Evolutionary conservation across 495 filamentous ascomycete species (phyloP).

Genomic region (Podospora comata): DNA sequence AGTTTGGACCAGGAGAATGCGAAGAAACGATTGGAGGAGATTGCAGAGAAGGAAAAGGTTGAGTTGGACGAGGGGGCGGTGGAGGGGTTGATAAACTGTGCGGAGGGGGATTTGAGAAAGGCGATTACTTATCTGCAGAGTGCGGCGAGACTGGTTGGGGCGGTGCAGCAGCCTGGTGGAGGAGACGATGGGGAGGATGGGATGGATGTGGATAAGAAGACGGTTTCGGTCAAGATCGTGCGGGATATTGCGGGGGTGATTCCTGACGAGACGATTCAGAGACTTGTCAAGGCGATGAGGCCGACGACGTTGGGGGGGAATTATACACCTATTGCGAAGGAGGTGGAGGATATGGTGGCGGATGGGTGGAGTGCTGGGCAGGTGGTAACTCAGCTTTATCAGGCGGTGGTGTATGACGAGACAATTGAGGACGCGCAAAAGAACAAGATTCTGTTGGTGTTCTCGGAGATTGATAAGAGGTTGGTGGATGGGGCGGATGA

Average conservation of each 20-base stretch:
- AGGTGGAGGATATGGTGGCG: conserved; percentile 85
- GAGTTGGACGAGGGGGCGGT: conserved; percentile 71
- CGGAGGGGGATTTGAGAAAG: conserved; percentile 90
- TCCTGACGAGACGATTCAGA: conserved; percentile 67
- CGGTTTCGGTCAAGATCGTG: conserved; percentile 72
- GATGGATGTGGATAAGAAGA: conserved; percentile 55
- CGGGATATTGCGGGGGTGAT: conserved; percentile 97
- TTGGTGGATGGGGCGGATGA: conserved; percentile 98
- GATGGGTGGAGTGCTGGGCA: conserved; percentile 99
- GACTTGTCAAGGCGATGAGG: conserved; percentile 72
- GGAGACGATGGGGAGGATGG: conserved; percentile 44
- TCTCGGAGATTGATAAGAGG: conserved; percentile 91
- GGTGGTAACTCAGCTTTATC: conserved; percentile 78
- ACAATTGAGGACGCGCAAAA: conserved; percentile 78
- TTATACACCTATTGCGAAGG: conserved; percentile 70
- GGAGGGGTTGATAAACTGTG: conserved; percentile 78
- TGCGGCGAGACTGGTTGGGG: conserved; percentile 75
- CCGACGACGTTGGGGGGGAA: conserved; percentile 60
- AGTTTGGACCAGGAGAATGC: conserved; percentile 81
- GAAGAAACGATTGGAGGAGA: conserved; percentile 68
- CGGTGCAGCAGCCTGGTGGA: conserved; percentile 33
- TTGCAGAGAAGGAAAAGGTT: conserved; percentile 74
- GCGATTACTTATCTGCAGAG: conserved; percentile 96
- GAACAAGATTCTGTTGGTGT: conserved; percentile 81
- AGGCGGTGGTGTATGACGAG: conserved; percentile 79